These are phyloP conservation scores for Geotrichum fermentans DNA, from an alignment of 1,139 yeast species.

Conservation along the genomic window DNA sequence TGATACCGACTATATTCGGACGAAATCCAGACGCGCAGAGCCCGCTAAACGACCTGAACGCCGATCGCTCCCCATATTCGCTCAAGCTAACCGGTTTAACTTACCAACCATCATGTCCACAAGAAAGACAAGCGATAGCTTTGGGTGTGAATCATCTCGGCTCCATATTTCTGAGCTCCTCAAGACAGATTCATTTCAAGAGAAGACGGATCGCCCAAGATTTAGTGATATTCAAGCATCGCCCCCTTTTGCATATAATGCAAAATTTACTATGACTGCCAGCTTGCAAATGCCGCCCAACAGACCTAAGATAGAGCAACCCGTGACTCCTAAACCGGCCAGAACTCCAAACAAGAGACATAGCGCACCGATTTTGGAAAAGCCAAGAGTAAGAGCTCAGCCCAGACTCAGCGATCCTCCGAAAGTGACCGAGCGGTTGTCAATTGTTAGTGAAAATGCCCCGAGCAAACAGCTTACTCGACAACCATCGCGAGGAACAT, in stretches of 20 bases:
- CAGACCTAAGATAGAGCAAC: background rate
- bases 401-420: constrained; percentile 5
- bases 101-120: background rate
- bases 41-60: constrained; percentile 1
- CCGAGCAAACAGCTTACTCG: background rate
- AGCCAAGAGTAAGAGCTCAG: constrained; percentile 7
- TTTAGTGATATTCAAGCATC: background rate
- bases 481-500: background rate
- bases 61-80: background rate
- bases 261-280: constrained; percentile 18
- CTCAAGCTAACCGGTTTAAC: background rate
- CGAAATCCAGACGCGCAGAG: constrained; percentile 6
- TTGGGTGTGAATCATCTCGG: constrained; percentile 13
- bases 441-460: background rate
- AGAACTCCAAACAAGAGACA: background rate
- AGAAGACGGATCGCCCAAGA: constrained; percentile 13
- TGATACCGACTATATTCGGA: constrained; percentile 3
- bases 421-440: background rate
- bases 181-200: constrained; percentile 15
- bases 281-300: constrained; percentile 11
- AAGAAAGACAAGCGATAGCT: background rate
- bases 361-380: constrained; percentile 12
- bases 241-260: constrained; percentile 10
- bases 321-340: background rate
- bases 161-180: constrained; percentile 18